Conservation (phyloP, 345 rosid genomes). For the Salix caprea region DNA sequence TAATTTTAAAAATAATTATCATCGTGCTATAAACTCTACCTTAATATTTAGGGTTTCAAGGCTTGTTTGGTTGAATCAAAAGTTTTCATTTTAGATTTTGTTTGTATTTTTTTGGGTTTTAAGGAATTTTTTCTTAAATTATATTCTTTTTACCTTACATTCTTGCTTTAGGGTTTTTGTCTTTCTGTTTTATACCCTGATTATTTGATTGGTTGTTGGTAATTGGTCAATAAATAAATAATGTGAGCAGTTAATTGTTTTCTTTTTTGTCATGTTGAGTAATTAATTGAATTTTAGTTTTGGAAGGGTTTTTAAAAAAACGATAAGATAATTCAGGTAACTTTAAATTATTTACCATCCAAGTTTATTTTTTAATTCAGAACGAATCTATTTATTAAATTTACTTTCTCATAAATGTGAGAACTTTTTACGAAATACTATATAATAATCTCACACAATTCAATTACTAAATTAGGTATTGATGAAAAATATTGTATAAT, state of each 20-base stretch:
- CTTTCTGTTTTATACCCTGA: background rate
- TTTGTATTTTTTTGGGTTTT: background rate
- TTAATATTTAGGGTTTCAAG: no score
- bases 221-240: background rate
- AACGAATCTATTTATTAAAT: no score
- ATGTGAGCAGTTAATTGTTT: background rate
- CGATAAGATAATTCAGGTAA: background rate
- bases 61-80: constrained; percentile 9
- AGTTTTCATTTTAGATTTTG: background rate
- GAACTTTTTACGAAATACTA: no score
- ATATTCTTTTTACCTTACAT: background rate
- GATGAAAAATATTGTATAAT: no score
- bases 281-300: background rate
- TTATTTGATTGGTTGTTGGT: background rate
- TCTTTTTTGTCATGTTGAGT: background rate
- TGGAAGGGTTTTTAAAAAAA: background rate
- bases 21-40: no score
- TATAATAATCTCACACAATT: no score
- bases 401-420: no score
- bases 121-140: background rate
- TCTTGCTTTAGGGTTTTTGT: no score
- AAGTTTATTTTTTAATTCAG: no score
- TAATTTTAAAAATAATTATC: no score
- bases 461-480: no score
- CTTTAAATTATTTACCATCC: background rate